Percentiles rank a stretch among this genome's conserved stretches.
Conservation (phyloP, 257 asterid species). For the Nicotiana tomentosiformis region DNA sequence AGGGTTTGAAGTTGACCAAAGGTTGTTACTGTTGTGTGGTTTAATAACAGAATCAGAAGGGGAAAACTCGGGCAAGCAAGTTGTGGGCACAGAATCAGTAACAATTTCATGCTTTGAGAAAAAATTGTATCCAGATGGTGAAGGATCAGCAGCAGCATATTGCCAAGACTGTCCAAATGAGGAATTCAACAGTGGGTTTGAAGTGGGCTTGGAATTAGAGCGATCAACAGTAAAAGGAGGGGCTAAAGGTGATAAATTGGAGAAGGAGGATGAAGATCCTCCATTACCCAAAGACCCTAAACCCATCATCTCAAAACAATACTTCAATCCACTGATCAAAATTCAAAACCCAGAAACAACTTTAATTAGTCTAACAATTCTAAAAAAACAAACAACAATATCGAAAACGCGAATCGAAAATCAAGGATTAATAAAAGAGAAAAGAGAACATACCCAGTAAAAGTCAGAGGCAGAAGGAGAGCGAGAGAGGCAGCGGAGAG, state of each 20-base stretch:
- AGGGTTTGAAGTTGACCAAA: constrained; percentile 41
- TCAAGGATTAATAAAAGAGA: not conserved
- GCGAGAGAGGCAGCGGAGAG: not conserved
- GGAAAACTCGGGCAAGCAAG: constrained; percentile 35
- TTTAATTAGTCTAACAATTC: not conserved
- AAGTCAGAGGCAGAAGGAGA: not conserved
- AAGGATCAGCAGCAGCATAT: constrained; percentile 36
- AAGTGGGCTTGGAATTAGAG: constrained; percentile 42
- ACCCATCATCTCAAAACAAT: constrained; percentile 51
- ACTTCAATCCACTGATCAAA: constrained; percentile 31
- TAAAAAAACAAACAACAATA: not conserved
- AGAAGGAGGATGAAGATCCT: constrained; percentile 51
- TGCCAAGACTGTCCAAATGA: constrained; percentile 46
- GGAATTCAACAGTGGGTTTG: constrained; percentile 40
- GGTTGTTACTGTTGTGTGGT: constrained; percentile 12
- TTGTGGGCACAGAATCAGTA: constrained; percentile 34
- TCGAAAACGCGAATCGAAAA: not conserved
- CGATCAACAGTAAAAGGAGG: constrained; percentile 95
- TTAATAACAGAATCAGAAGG: constrained; percentile 23
- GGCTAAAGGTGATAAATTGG: constrained; percentile 85
- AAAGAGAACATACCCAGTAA: not conserved
- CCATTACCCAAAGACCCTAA: constrained; percentile 59
- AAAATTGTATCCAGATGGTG: constrained; percentile 30
- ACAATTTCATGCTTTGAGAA: constrained; percentile 21
- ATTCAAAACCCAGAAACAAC: constrained; percentile 24